Evolutionary conservation across 1,284 basidiomycete species (phyloP), one percentile per base, ranked within the genome.

Genomic region (Vanrija humicola): DNA sequence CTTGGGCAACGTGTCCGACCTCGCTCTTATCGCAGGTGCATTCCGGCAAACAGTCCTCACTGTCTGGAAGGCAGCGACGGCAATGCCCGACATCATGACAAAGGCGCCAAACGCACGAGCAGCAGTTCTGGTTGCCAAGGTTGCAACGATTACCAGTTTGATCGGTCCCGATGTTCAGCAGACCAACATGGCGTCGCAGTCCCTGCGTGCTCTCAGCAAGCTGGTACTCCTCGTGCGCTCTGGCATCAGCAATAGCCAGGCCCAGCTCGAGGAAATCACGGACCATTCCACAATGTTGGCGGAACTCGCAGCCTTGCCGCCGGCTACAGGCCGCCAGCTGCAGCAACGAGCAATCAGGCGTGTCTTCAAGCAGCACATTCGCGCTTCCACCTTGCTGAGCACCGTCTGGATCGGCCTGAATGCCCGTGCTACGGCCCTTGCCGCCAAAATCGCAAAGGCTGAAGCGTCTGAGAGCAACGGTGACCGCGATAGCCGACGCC

Each of bases 321-420:
- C 73, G 0, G 62, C 63, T n/a, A 53, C 56, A 58, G 72, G 72
- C 6, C 67, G 73, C 16, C 70, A 75, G 45, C 72, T 73, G 52
- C 72, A 72, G 48, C 72, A 73, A 45, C 59, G 72, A 0, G 64
- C 66, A 28, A 65, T 75, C 42, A 48, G 73, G n/a, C 62, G 67
- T 1, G 60, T 67, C 16, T 51, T 67, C 29, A 62, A 66, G 45
- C 46, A 57, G 4, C 54, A 56, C 25, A 63, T 49, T 43, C 57
- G 54, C 29, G 52, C 44, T 3, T 62, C 51, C 25, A 64, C 48
- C 16, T 56, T 55, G 38, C 56, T 47, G 19, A 51, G 64, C 25
- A 63, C 66, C 7, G 51, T 68, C 3, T 73, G 70, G 71, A 49
- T 65, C 2, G 70, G 69, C 7, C 45, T 69, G 6, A 56, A 59